Evolutionary conservation across 495 filamentous ascomycete species (phyloP), one percentile per base, ranked within the genome.

Genomic region (Penicillium dipodomyicola): DNA sequence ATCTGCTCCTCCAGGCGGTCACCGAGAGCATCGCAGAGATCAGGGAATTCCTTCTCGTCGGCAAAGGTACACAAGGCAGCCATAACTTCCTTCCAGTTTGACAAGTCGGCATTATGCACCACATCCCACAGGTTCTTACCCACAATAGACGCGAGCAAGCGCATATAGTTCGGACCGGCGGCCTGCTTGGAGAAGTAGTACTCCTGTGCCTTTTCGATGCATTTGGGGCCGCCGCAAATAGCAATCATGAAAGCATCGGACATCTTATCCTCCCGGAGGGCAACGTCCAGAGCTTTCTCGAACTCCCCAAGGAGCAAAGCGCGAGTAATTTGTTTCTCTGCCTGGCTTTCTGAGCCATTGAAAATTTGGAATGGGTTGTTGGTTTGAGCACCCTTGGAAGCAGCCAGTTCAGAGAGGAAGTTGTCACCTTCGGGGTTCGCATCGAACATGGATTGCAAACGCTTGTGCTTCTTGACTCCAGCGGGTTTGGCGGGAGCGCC

Each of bases 81-180:
- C 90, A 97, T 92, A 11, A 94, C 85, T 71, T 97, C 94, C 74
- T 93, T 97, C 94, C 94, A 99, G 72, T 93, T 89, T 40, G 80
- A 78, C 43, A 97, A 72, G 64, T 96, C 89, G 1, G 94, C 95
- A 65, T 99, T 97, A 72, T 97, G 87, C 9, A 97, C 94, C 44
- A 97, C 82, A 76, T 99, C 94, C 94, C 95, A 97, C 8, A 99
- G 78, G 67, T 99, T 97, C 77, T 97, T 97, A 48, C 89, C 90
- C 50, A 94, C 90, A 42, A 97, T 87, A 25, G 93, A 96, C 54
- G 89, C 90, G 49, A 99, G 78, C 37, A 99, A 78, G 37, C 94
- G 86, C 44, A 97, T 76, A 68, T 99, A 99, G 71, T 93, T 99
- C 12, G 94, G 92, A 22, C 85, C 87, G 56, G 85, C 83, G 7